Evolutionary conservation across 2,329 filamentous ascomycete species (phyloP).

Genomic region (Cyphellophora europaea): DNA sequence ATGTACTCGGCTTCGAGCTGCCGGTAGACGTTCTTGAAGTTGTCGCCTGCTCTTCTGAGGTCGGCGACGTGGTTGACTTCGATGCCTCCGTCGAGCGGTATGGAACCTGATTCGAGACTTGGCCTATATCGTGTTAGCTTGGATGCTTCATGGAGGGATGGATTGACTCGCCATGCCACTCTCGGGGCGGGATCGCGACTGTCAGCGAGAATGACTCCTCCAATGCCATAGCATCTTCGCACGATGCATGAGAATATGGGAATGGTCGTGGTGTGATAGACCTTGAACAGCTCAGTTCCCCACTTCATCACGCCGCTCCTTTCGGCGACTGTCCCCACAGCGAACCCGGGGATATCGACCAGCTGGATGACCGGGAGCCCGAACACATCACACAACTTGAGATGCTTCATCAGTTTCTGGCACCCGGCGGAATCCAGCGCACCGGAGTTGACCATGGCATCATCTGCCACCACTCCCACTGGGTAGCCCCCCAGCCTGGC

Average conservation of each 20-base stretch:
- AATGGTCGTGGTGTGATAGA: conserved; percentile 54
- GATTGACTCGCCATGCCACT: conserved; percentile 57
- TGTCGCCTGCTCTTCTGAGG: conserved; percentile 42
- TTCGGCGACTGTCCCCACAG: conserved; percentile 55
- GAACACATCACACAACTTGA: conserved; percentile 57
- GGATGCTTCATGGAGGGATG: too few relatives aligned
- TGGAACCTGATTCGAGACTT: conserved; percentile 51
- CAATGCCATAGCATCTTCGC: conserved; percentile 53
- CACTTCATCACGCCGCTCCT: conserved; percentile 56
- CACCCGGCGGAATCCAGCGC: conserved; percentile 52
- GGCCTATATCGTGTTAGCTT: too few relatives aligned
- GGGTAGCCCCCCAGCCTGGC: conserved; percentile 49
- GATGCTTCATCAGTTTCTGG: conserved; percentile 50
- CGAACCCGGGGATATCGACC: conserved; percentile 51
- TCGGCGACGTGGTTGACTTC: conserved; percentile 55
- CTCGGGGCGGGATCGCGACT: conserved; percentile 51
- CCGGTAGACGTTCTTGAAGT: conserved; percentile 45
- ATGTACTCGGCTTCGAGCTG: conserved; percentile 52
- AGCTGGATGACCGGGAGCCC: conserved; percentile 57
- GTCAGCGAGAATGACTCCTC: conserved; percentile 55
- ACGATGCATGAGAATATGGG: conserved; percentile 56
- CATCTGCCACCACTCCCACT: conserved; percentile 50
- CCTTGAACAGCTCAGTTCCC: conserved; percentile 50
- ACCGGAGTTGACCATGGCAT: conserved; percentile 53
- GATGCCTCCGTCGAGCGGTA: conserved; percentile 56